These are phyloP conservation scores for Lichtheimia ornata DNA, from an alignment of 371 early-diverging fungal genomes.

Conservation along the genomic window DNA sequence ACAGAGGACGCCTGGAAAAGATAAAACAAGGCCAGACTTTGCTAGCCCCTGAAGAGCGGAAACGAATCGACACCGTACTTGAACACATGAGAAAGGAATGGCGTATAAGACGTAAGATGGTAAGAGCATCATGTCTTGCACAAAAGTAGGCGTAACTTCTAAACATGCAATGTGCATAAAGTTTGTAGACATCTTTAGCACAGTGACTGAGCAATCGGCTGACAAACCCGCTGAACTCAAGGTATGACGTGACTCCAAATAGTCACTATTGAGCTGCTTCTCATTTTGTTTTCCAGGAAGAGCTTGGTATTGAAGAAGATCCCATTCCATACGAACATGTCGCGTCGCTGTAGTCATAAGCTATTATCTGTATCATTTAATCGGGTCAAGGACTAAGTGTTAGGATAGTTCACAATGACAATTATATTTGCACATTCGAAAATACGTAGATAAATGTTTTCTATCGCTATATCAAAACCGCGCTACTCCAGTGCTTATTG, in stretches of 20 bases:
- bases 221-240: conserved; percentile 11
- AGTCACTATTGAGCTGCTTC: neutral
- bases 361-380: too few relatives aligned
- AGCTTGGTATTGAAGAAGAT: conserved; percentile 21
- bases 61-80: conserved; percentile 8
- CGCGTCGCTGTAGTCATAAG: too few relatives aligned
- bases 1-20: conserved; percentile 8
- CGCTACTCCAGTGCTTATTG: too few relatives aligned
- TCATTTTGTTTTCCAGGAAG: conserved; percentile 3
- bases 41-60: conserved; percentile 6
- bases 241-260: neutral
- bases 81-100: conserved; percentile 11
- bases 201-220: conserved; percentile 15
- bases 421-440: too few relatives aligned
- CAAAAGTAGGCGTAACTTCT: neutral
- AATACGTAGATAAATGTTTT: too few relatives aligned
- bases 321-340: conserved; percentile 9
- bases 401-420: too few relatives aligned
- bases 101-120: conserved; percentile 18
- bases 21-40: conserved; percentile 8
- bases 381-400: too few relatives aligned
- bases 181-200: conserved; percentile 16
- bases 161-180: neutral
- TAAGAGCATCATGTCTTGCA: neutral
- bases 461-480: too few relatives aligned